Percentiles rank a stretch among this genome's conserved stretches.
Evolutionary conservation across 2,329 filamentous ascomycete genomes (phyloP).

Genomic region (Cadophora sp.): DNA sequence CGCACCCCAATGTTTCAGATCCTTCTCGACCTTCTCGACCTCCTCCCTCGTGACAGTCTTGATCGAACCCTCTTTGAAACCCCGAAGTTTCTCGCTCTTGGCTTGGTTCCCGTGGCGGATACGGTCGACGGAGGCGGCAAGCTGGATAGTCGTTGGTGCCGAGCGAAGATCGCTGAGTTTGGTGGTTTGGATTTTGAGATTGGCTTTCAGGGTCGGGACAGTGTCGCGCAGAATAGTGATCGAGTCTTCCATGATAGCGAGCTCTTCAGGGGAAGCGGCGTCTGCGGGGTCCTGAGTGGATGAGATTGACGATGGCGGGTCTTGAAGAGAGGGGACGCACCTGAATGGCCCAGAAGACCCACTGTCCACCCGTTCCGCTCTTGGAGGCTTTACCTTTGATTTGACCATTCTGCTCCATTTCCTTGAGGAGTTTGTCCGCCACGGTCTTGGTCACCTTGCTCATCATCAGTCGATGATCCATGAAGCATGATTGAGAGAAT

Average conservation of each 20-base stretch:
- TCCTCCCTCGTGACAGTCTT: conserved; percentile 56
- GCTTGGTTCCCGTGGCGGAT: conserved; percentile 53
- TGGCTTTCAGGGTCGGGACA: conserved; percentile 55
- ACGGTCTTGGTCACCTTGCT: conserved; percentile 51
- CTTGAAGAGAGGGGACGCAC: conserved; percentile 27
- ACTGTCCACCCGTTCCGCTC: conserved; percentile 43
- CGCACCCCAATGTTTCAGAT: conserved; percentile 53
- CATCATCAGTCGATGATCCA: conserved; percentile 13
- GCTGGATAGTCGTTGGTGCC: conserved; percentile 56
- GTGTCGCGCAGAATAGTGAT: conserved; percentile 53
- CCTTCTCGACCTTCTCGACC: conserved; percentile 51
- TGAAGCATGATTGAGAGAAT: not conserved
- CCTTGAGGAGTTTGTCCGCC: conserved; percentile 66
- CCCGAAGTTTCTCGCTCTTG: conserved; percentile 49
- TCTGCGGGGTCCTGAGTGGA: conserved; percentile 54
- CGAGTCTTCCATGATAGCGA: conserved; percentile 55
- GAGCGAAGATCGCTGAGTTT: conserved; percentile 48
- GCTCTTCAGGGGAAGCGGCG: conserved; percentile 53
- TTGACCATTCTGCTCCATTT: conserved; percentile 64
- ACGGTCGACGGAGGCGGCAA: conserved; percentile 50
- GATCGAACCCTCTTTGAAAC: conserved; percentile 47
- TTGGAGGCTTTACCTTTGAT: conserved; percentile 57
- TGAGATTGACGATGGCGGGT: not conserved
- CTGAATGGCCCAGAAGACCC: conserved; percentile 45
- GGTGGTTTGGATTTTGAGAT: conserved; percentile 53